Percentiles rank a stretch among this genome's conserved stretches.
These are phyloP conservation scores for Yarrowia sp. DNA, from an alignment of 805 yeast species.

Conservation along the genomic window DNA sequence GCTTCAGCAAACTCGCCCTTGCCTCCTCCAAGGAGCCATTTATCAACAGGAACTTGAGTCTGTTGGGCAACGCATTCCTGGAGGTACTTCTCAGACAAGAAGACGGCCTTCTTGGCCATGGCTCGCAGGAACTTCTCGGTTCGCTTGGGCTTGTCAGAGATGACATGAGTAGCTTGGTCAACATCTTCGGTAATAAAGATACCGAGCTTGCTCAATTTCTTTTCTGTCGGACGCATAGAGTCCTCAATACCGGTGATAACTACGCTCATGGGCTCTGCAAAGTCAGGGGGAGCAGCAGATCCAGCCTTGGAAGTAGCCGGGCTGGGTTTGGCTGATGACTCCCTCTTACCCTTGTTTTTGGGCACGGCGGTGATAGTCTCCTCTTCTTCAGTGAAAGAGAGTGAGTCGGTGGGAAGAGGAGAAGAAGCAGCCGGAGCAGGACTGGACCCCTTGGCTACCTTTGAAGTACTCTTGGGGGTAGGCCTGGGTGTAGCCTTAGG, in stretches of 20 bases:
- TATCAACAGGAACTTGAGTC: slow-evolving; percentile 44
- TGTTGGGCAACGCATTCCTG: slow-evolving; percentile 41
- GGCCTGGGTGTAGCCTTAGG: slow-evolving; percentile 17
- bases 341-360: slow-evolving; percentile 5
- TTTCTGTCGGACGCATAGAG: slow-evolving; percentile 31
- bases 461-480: background rate
- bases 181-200: slow-evolving; percentile 56
- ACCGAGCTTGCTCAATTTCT: slow-evolving; percentile 57
- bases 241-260: slow-evolving; percentile 41
- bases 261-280: slow-evolving; percentile 37
- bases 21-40: slow-evolving; percentile 42
- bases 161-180: slow-evolving; percentile 54
- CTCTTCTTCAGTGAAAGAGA: background rate
- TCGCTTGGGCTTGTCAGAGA: slow-evolving; percentile 82
- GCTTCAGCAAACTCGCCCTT: slow-evolving; percentile 30
- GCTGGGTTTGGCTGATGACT: background rate
- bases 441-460: background rate
- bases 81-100: slow-evolving; percentile 43
- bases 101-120: slow-evolving; percentile 57
- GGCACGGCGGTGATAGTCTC: slow-evolving; percentile 14
- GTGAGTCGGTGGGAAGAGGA: background rate
- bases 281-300: slow-evolving; percentile 13
- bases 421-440: slow-evolving; percentile 8
- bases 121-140: slow-evolving; percentile 86
- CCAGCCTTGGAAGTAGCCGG: slow-evolving; percentile 22